Evolutionary conservation across 1,284 basidiomycete species (phyloP).

Genomic region (Fomitiporia mediterranea): DNA sequence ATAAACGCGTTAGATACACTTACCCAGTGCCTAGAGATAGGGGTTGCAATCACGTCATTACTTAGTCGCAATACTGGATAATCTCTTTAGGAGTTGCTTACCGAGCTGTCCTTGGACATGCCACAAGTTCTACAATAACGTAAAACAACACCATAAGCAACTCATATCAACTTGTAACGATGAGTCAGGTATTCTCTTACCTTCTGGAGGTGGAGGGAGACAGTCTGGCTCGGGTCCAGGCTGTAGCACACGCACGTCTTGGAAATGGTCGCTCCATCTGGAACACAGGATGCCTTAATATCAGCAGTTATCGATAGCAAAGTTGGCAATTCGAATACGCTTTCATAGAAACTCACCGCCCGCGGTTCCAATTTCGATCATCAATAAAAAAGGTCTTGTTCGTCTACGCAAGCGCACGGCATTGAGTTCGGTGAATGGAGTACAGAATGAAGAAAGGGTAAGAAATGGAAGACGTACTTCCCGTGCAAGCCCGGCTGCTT

Average conservation of each 20-base stretch:
- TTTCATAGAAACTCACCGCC: conserved; percentile 60
- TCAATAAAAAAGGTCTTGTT: conserved; percentile 51
- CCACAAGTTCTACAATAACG: conserved; percentile 52
- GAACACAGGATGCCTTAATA: too few species aligned
- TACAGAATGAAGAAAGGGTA: neutral
- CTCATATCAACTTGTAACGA: neutral
- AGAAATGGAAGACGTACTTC: conserved; percentile 38
- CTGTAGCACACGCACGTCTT: conserved; percentile 48
- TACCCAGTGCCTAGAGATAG: conserved; percentile 60
- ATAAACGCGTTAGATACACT: conserved; percentile 13
- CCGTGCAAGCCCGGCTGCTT: conserved; percentile 57
- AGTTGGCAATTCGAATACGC: too few species aligned
- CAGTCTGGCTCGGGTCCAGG: conserved; percentile 64
- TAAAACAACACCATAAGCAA: neutral
- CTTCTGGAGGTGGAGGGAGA: conserved; percentile 54
- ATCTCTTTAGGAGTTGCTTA: too few species aligned
- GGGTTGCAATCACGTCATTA: too few species aligned
- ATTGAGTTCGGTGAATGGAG: neutral
- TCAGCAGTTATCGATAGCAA: too few species aligned
- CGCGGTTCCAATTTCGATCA: conserved; percentile 63
- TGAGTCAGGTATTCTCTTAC: conserved; percentile 29
- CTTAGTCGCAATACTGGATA: too few species aligned
- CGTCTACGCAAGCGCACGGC: conserved; percentile 30
- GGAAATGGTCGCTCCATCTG: conserved; percentile 66
- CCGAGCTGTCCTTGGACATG: conserved; percentile 62